Evolutionary conservation across 306 rosid species (phyloP).

Genomic region (Vicia faba): DNA sequence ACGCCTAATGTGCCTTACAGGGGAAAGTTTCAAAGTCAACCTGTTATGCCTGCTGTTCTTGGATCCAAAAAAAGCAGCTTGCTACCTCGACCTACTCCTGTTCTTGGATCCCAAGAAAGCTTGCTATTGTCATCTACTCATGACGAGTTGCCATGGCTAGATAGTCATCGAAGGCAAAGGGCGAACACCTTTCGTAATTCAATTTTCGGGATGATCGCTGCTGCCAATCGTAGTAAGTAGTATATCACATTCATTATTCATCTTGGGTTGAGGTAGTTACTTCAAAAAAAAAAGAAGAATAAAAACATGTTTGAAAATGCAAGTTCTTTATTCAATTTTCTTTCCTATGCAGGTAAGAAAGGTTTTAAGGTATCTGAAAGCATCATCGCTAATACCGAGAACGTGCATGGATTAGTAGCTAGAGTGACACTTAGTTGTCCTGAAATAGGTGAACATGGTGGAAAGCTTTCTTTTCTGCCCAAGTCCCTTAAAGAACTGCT

Average conservation of each 20-base stretch:
- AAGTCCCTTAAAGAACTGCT: constrained; percentile 53
- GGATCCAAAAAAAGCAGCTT: constrained; percentile 27
- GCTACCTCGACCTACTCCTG: constrained; percentile 1
- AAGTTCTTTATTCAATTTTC: background rate
- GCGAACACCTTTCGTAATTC: constrained; percentile 53
- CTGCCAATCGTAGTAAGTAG: constrained; percentile 48
- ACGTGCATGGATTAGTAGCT: constrained; percentile 27
- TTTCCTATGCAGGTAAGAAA: constrained; percentile 41
- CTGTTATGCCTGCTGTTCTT: constrained; percentile 11
- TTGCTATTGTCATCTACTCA: constrained; percentile 1
- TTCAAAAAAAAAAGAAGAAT: background rate
- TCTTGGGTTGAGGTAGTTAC: background rate
- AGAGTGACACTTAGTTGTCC: constrained; percentile 64
- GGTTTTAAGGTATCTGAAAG: constrained; percentile 18
- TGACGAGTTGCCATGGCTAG: constrained; percentile 38
- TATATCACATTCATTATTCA: constrained; percentile 3
- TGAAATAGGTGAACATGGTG: constrained; percentile 46
- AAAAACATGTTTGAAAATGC: background rate
- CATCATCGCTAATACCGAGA: background rate
- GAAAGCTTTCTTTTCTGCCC: constrained; percentile 62
- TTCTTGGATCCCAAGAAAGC: constrained; percentile 31
- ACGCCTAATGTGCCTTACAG: background rate
- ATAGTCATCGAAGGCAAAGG: constrained; percentile 39
- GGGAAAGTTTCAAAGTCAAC: constrained; percentile 51
- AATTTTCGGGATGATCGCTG: constrained; percentile 60